Base-by-base conservation (phyloP, 2,329 filamentous ascomycete genomes). In the Diaporthe ampelina region DNA sequence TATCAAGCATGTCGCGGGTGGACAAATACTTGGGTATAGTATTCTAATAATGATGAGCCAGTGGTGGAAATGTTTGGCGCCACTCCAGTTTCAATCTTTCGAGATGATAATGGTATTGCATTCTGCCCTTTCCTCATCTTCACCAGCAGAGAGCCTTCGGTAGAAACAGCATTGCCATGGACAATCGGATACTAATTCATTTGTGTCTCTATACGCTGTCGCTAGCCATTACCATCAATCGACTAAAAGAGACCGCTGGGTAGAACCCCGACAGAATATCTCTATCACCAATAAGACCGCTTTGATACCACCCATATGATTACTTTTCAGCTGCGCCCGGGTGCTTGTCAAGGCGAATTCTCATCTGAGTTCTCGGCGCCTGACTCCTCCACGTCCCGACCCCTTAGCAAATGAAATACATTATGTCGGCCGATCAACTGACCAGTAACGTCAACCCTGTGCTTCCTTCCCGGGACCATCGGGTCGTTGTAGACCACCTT, bases 31-130 rank as follows among this genome's bases (percentile, higher is more conserved):
- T 40, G 45, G 48, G 32, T 24, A 54, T n/a, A 68, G 48, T 68
- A 40, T 68, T 54, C 48, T 68, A 68, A 54, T 54, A 68, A 54
- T 68, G 10, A 54, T 40, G 48, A 68, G 48, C 63, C 63, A 54
- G 40, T 32, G 11, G 32, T 40, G 15, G 15, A 32, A 68, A 48
- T 54, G 48, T 40, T 37, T 54, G 63, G 48, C n/a, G 15, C 45
- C 63, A 29, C 63, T 52, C 29, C 11, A 54, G 7, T 24, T 54
- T 40, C n/a, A 54, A 3, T 54, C 8, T 54, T 54, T 11, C 21
- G 45, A 50, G 43, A 19, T 19, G 21, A 4, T 19, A 5, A 15
- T 2, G 13, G 21, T 6, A 13, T 29, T 19, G 21, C 5, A n/a
- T 58, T 24, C 32, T 58, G 17, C 19, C 59, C 21, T 32, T 0